Conservation (phyloP, 208 protist species). For the Crithidia expoeki region DNA sequence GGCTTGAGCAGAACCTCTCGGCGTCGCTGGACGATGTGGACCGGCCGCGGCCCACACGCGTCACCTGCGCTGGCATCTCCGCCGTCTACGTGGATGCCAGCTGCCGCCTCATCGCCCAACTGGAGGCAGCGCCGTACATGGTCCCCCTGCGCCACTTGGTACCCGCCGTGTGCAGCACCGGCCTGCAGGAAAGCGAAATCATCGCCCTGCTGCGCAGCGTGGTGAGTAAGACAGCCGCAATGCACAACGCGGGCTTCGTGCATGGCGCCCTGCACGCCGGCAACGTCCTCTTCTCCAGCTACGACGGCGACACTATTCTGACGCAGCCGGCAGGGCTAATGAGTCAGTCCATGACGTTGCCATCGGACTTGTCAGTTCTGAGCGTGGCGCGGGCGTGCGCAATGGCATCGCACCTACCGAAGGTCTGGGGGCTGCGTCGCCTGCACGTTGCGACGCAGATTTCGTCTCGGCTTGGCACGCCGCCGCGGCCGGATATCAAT, state of each 20-base stretch:
- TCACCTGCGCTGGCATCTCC: constrained; percentile 54
- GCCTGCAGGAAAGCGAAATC: constrained; percentile 45
- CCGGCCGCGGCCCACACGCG: not conserved
- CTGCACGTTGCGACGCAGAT: constrained; percentile 4
- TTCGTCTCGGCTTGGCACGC: constrained; percentile 21
- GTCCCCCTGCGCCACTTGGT: constrained; percentile 71
- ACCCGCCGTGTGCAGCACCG: constrained; percentile 36
- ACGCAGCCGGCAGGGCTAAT: constrained; percentile 64
- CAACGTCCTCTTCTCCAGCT: constrained; percentile 74
- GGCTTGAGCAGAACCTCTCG: not conserved
- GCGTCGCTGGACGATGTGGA: not conserved
- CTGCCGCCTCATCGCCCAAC: constrained; percentile 61
- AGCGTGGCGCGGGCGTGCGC: constrained; percentile 29
- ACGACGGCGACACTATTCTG: constrained; percentile 66
- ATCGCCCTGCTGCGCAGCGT: constrained; percentile 57
- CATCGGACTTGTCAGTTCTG: constrained; percentile 33
- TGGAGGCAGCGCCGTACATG: constrained; percentile 62
- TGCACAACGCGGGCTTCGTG: constrained; percentile 68
- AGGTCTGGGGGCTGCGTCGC: constrained; percentile 26
- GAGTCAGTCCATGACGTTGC: constrained; percentile 28
- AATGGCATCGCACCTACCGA: constrained; percentile 26
- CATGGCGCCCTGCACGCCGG: constrained; percentile 81
- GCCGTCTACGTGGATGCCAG: constrained; percentile 61
- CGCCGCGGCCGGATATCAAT: constrained; percentile 13
- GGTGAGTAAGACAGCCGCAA: constrained; percentile 38